Base-by-base conservation (phyloP, 139 green algal genomes). In the Volvox reticuliferus region DNA sequence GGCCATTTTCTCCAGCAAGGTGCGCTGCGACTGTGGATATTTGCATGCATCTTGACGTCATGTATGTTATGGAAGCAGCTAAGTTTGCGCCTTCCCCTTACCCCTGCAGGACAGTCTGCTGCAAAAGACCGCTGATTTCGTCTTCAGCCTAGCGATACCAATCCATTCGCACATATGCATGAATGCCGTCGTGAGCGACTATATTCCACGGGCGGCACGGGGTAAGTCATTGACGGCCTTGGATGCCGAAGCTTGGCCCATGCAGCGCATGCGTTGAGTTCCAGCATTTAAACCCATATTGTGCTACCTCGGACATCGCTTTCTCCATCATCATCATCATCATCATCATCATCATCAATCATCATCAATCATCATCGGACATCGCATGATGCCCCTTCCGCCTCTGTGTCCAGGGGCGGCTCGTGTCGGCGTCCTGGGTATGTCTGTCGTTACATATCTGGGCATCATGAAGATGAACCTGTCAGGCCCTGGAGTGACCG, bases 401-500 rank as follows among this genome's bases (percentile, higher is more conserved):
- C 24, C 19, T 50, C 5, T 67, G 30, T 78, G 30, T 30, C 17
- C 36, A 97, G 94, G 89, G 5, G 82, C 93, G 24, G 91, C 92
- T 0, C 94, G 97, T 13, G 80, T 81, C 28, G 94, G 92, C 73
- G 83, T 97, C 65, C 94, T 97, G 35, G 96, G 88, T 22, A 77
- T 93, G 6, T 96, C 95, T 5, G 68, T 91, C 18, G 55, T 97
- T 6, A 94, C 96, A 0, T 93, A 96, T 35, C 30, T 97, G 20
- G 97, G 97, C 28, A 87, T 98, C 33, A 92, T 96, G 62, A 97
- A 97, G 93, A 89, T 98, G 50, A 98, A 97, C 89, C 65, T 96
- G 35, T 28, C 76, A 12, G 96, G 96, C 0, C 95, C 95, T 33
- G 96, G 96, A 3, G 79, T 97, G 9, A 97, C 95, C 32, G 82